Evolutionary conservation across 2,329 filamentous ascomycete species (phyloP).

Genomic region (Phialocephala sp.): DNA sequence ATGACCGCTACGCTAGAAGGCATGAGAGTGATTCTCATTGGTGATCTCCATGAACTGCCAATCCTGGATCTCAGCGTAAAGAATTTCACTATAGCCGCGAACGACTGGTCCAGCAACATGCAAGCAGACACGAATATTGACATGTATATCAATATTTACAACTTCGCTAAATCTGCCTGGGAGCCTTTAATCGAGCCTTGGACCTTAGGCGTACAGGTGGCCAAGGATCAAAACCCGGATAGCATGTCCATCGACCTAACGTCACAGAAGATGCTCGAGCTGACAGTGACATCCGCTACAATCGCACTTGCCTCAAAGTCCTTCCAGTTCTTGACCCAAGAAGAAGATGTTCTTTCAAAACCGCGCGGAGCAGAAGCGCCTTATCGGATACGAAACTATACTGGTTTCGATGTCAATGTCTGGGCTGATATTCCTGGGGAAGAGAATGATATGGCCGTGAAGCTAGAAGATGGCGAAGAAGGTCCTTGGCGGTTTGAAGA

Average conservation of each 20-base stretch:
- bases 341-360: conserved; percentile 92
- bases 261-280: conserved; percentile 88
- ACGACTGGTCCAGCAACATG: conserved; percentile 89
- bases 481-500: conserved; percentile 96
- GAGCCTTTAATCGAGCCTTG: conserved; percentile 96
- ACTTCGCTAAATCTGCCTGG: conserved; percentile 99
- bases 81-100: conserved; percentile 81
- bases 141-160: conserved; percentile 95
- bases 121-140: conserved; percentile 90
- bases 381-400: conserved; percentile 93
- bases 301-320: conserved; percentile 95
- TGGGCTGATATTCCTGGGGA: conserved; percentile 74
- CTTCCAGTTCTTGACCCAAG: conserved; percentile 83
- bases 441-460: conserved; percentile 74
- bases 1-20: conserved; percentile 87
- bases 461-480: conserved; percentile 87
- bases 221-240: conserved; percentile 76
- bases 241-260: conserved; percentile 82
- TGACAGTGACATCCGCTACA: conserved; percentile 90
- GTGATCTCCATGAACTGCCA: conserved; percentile 92
- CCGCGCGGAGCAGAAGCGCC: conserved; percentile 90
- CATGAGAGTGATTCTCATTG: conserved; percentile 90
- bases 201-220: conserved; percentile 90
- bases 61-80: conserved; percentile 94
- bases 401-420: conserved; percentile 86